Conservation (phyloP, 805 yeast genomes). For the Candida sphagnicola region DNA sequence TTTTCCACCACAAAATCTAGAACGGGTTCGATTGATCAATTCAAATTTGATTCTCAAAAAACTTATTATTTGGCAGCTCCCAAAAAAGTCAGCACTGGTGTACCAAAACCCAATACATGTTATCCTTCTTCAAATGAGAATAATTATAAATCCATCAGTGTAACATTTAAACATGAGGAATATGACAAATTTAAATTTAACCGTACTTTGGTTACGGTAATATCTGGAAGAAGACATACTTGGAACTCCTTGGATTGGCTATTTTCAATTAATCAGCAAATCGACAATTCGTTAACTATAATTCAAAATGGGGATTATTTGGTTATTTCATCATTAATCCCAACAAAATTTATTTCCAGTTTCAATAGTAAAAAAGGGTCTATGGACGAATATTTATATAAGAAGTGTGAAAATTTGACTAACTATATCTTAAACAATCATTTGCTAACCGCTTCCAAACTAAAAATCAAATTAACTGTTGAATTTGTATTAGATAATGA, state of each 20-base stretch:
- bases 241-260: constrained; percentile 43
- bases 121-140: constrained; percentile 33
- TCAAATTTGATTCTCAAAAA: constrained; percentile 41
- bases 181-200: constrained; percentile 19
- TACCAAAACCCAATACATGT: constrained; percentile 5
- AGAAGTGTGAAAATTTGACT: constrained; percentile 23
- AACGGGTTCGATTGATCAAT: constrained; percentile 37
- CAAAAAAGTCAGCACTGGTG: constrained; percentile 9
- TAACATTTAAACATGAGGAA: constrained; percentile 42
- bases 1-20: constrained; percentile 34
- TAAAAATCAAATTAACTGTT: constrained; percentile 35
- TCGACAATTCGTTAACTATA: constrained; percentile 12
- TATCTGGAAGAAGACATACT: constrained; percentile 41
- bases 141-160: constrained; percentile 35
- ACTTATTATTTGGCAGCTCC: constrained; percentile 21
- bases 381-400: constrained; percentile 16
- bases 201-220: constrained; percentile 33
- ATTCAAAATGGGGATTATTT: constrained; percentile 37
- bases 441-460: constrained; percentile 8
- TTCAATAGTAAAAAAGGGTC: constrained; percentile 7
- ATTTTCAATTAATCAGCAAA: constrained; percentile 14
- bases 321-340: constrained; percentile 33
- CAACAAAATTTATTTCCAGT: constrained; percentile 14
- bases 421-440: constrained; percentile 16
- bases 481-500: constrained; percentile 30